Conservation (phyloP, 164 flowering plant genomes). For the Aristolochia contorta region DNA sequence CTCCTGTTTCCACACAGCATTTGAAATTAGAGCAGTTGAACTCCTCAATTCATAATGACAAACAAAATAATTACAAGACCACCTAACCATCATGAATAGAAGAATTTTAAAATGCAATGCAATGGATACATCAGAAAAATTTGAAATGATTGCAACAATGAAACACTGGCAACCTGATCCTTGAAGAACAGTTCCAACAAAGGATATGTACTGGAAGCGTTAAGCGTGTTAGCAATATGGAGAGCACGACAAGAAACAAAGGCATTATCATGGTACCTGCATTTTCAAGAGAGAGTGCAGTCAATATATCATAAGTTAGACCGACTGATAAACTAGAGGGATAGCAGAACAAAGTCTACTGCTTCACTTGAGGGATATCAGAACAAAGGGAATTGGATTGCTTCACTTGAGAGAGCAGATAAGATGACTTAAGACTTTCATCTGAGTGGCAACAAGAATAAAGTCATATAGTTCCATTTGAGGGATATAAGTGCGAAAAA, state of each 20-base stretch:
- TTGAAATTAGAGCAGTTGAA: neutral
- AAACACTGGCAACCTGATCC: conserved; percentile 48
- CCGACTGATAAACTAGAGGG: neutral
- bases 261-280: conserved; percentile 91
- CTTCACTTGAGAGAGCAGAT: too few relatives aligned
- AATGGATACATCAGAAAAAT: neutral
- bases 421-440: too few relatives aligned
- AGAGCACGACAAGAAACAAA: conserved; percentile 64
- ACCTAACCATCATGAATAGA: neutral
- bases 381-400: too few relatives aligned
- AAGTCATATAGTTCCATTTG: too few relatives aligned
- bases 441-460: too few relatives aligned
- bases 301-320: neutral
- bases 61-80: too few relatives aligned
- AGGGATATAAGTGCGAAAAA: too few relatives aligned
- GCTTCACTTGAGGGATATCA: too few relatives aligned
- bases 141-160: neutral
- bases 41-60: too few relatives aligned
- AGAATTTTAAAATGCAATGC: neutral
- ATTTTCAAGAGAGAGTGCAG: conserved; percentile 7
- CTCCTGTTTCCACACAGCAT: neutral
- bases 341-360: too few relatives aligned
- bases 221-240: conserved; percentile 57
- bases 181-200: conserved; percentile 64
- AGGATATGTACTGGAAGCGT: conserved; percentile 48